Conservation (phyloP, 306 rosid species). For the Cucurbita pepo region DNA sequence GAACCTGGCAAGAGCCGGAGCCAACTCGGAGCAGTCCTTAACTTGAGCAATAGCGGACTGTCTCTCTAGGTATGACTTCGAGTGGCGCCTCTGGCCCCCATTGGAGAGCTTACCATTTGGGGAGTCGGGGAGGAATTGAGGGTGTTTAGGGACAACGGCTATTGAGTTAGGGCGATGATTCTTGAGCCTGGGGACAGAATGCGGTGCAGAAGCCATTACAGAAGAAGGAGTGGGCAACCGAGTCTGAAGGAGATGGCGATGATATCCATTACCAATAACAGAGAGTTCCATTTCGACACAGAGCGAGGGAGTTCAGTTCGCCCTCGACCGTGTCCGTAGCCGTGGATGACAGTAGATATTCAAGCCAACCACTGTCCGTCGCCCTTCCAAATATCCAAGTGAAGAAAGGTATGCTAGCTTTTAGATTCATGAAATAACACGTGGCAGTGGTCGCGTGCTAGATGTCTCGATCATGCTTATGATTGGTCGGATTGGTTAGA, state of each 20-base stretch:
- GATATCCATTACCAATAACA: not conserved
- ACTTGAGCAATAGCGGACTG: slow-evolving; percentile 42
- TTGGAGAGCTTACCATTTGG: slow-evolving; percentile 1
- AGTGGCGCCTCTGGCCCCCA: slow-evolving; percentile 12
- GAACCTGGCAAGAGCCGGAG: slow-evolving; percentile 51
- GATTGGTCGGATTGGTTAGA: no score
- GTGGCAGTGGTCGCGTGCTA: no score
- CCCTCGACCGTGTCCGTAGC: not conserved
- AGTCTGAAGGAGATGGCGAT: not conserved
- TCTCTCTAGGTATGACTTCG: slow-evolving; percentile 23
- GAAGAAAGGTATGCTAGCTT: no score
- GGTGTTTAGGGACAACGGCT: not conserved
- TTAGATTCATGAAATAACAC: no score
- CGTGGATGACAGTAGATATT: not conserved
- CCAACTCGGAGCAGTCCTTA: slow-evolving; percentile 35
- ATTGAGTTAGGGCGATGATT: slow-evolving; percentile 12
- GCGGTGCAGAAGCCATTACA: slow-evolving; percentile 1
- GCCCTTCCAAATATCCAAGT: not conserved
- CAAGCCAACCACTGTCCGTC: not conserved
- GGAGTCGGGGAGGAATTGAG: not conserved
- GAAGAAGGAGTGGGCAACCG: not conserved
- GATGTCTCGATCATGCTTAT: no score
- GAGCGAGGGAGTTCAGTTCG: not conserved
- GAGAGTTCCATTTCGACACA: slow-evolving; percentile 4
- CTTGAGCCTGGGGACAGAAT: not conserved